A percentile compares a stretch with the other conserved stretches of the same genome.
phyloP scores from a whole-genome alignment of 768 basidiomycete genomes.

The Pleurotus pulmonarius region DNA sequence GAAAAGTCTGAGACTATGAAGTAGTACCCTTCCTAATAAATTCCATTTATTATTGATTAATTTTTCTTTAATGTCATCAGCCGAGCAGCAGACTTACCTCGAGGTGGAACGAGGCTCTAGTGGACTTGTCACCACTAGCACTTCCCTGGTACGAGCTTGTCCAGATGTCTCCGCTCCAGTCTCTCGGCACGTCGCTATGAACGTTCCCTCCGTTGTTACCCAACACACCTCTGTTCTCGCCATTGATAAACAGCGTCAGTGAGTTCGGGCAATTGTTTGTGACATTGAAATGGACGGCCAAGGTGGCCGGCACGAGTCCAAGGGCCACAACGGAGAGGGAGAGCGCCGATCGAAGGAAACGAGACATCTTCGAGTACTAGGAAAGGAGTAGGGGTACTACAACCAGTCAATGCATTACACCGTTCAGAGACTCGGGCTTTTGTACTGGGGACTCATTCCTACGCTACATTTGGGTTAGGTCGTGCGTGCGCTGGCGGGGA shows the following conservation, averaged over 20 bases:
- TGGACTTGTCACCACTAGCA: conserved; percentile 5
- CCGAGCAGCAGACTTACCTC: not conserved
- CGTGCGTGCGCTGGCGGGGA: not conserved
- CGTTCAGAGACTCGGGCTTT: not conserved
- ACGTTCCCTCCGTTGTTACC: not conserved
- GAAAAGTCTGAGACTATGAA: conserved; percentile 3
- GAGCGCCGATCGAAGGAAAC: conserved; percentile 5
- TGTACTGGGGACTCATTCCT: not conserved
- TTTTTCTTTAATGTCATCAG: not conserved
- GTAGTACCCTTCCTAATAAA: conserved; percentile 7
- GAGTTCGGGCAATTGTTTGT: conserved; percentile 3
- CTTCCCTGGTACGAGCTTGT: conserved; percentile 5
- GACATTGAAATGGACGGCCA: conserved; percentile 2
- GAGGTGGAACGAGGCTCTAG: conserved; percentile 4
- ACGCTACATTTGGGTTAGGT: not conserved
- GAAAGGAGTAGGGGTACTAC: conserved; percentile 2
- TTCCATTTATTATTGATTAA: not conserved
- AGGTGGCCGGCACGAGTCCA: not conserved
- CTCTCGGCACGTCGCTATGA: conserved; percentile 3
- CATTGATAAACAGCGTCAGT: conserved; percentile 2
- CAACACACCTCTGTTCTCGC: conserved; percentile 4
- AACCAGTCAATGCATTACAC: not conserved
- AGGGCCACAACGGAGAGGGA: conserved; percentile 3
- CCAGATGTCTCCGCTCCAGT: conserved; percentile 7
- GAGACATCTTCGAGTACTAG: conserved; percentile 5